phyloP scores from a whole-genome alignment of 345 rosid genomes.

The Eucalyptus marginata region DNA sequence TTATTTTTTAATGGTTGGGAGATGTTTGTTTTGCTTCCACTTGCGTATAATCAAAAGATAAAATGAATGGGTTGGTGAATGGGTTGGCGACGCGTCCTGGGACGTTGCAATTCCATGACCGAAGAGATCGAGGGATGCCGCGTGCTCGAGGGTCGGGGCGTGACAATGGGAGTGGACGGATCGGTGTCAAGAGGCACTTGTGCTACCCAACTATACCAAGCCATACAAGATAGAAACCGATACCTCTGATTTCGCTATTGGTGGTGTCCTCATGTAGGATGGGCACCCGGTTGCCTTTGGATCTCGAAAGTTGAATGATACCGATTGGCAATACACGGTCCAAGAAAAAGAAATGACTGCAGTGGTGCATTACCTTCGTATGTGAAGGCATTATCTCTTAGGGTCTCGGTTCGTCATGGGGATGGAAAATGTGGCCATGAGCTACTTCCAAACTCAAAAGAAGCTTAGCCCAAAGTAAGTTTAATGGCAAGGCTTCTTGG shows the following conservation, averaged over 20 bases:
- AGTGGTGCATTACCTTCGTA: neutral
- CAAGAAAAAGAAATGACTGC: neutral
- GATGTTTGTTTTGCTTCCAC: too few relatives aligned
- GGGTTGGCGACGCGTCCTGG: accelerated
- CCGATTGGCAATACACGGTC: accelerated
- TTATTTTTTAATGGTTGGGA: too few relatives aligned
- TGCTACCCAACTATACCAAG: neutral
- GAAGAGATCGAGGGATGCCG: too few relatives aligned
- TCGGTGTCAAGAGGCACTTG: neutral
- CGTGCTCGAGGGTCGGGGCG: accelerated
- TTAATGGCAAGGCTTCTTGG: neutral
- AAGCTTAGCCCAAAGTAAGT: neutral
- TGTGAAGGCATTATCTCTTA: too few relatives aligned
- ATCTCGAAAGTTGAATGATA: neutral
- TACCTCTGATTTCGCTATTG: neutral
- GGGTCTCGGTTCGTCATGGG: accelerated
- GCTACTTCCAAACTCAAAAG: neutral
- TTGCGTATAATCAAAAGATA: too few relatives aligned
- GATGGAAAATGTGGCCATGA: neutral
- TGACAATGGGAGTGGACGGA: accelerated
- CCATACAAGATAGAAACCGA: neutral
- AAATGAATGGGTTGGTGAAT: too few relatives aligned
- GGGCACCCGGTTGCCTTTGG: neutral
- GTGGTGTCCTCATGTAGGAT: neutral
- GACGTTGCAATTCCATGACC: accelerated